Base-by-base conservation (phyloP, 2,329 filamentous ascomycete species). In the Hymenoscyphus fraxineus region DNA sequence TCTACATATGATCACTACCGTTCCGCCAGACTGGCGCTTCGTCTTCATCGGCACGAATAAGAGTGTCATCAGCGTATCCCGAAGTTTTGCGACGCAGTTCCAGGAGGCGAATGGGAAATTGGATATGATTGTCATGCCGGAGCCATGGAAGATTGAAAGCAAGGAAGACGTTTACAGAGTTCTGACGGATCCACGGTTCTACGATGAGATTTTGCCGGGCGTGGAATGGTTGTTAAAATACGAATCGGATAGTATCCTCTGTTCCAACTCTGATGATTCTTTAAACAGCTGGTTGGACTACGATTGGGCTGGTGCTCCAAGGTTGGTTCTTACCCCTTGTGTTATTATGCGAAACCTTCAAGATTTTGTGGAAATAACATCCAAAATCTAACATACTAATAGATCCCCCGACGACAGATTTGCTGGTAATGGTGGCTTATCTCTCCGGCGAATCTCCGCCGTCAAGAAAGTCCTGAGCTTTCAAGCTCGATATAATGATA, bases 161-260 rank as follows among this genome's bases (percentile, higher is more conserved):
- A 81, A 81, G 71, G 83, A 85, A 69, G 75, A 79, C 65, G 77
- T 84, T 22, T 80, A 76, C 66, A 77, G 81, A 35, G 71, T 82
- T 5, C 73, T 85, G 62, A 85, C 83, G 2, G 80, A 82, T 67
- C 61, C 77, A 1, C 77, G 81, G 47, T 83, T 86, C 70, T 86
- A 85, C 70, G 77, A 83, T 66, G 78, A 81, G 66, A 79, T 83
- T 59, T 69, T 84, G 19, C 78, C 81, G 0, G 77, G 76, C 0
- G 81, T 80, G 40, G 82, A 85, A 73, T 85, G 81, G 81, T 73
- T 85, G 32, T 75, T 86, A 61, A 81, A 81, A 69, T 85, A 80
- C 68, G 82, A 85, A 68, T 76, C 78, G n/a, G 83, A 85, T 70
- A 83, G 80, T 69, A 83, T 85, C 57, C 73, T 85, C 57, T 85